Percentiles rank a stretch among this genome's conserved stretches.
Conservation (phyloP, 305 asterid genomes). For the Nicotiana rustica region DNA sequence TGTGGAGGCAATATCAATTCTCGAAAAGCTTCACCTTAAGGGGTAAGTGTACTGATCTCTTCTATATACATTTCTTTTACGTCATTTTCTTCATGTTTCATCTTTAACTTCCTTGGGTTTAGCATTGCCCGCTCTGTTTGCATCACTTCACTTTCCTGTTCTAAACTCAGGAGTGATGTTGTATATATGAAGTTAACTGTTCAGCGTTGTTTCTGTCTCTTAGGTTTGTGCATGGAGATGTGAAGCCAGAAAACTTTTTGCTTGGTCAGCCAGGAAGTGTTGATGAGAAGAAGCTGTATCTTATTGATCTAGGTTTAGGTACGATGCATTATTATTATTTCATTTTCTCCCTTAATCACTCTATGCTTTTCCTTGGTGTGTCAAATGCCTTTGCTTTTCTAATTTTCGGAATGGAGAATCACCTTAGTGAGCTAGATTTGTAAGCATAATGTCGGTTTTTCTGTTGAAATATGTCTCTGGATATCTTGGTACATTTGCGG, state of each 20-base stretch:
- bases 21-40: slow-evolving; percentile 92
- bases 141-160: neutral
- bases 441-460: neutral
- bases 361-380: neutral
- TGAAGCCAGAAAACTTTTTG: slow-evolving; percentile 97
- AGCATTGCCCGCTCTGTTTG: no score
- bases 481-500: neutral
- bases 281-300: slow-evolving; percentile 96
- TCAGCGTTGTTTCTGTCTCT: slow-evolving; percentile 33
- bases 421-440: neutral
- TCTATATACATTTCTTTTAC: neutral
- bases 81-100: neutral
- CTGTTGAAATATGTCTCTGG: neutral
- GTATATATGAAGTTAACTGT: neutral
- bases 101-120: neutral
- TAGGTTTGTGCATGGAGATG: slow-evolving; percentile 99
- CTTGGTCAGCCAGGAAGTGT: slow-evolving; percentile 89
- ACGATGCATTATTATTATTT: slow-evolving; percentile 40
- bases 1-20: slow-evolving; percentile 95
- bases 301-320: slow-evolving; percentile 97
- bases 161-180: neutral
- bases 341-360: neutral
- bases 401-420: neutral
- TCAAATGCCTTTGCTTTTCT: neutral
- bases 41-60: slow-evolving; percentile 62